Base-by-base conservation (phyloP, 768 basidiomycete genomes). In the Podaxis sp. region DNA sequence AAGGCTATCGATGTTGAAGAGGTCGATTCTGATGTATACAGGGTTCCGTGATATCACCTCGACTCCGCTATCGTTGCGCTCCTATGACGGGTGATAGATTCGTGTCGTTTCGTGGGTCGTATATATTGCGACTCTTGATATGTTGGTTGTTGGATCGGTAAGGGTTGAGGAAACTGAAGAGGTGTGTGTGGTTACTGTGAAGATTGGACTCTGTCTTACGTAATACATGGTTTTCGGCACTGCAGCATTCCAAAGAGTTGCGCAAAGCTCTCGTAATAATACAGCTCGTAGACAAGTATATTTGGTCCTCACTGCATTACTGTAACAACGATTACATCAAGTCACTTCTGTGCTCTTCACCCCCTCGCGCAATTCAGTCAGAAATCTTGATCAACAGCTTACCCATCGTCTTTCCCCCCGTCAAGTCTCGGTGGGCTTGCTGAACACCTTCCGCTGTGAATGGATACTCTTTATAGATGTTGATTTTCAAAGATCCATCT, bases 351-450 rank as follows among this genome's bases (percentile, higher is more conserved):
- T 37, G 46, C n/a, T 24, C 15, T 22, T 12, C 33, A 51, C 4
- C 15, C 15, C n/a, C 27, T 37, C 29, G n/a, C 5, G 4, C 17
- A 19, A 13, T 43, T 66, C 40, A 71, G 22, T 69, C 66, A 50
- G 71, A 68, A 47, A 94, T 81, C 72, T 91, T 92, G 66, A 98
- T 78, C 55, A 98, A 66, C 68, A 99, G 73, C 73, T 98, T 99
- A 2, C 96, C 96, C 1, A 81, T 82, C 9, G 94, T 93, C 72
- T 85, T 87, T 52, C 96, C 88, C 8, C 83, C 79, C 0, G 82
- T 82, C 63, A 98, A 79, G 70, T 96, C 95, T 12, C 67, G 78
- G 67, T 98, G 96, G 0, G 94, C 87, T 63, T 88, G 80, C 68
- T 77, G 80, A 12, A 89, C 86, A 0, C 91, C 94, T 61, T 95